A percentile compares a stretch with the other conserved stretches of the same genome.
Conservation (phyloP, 148 eudicot genomes). For the Linanthus parryae region DNA sequence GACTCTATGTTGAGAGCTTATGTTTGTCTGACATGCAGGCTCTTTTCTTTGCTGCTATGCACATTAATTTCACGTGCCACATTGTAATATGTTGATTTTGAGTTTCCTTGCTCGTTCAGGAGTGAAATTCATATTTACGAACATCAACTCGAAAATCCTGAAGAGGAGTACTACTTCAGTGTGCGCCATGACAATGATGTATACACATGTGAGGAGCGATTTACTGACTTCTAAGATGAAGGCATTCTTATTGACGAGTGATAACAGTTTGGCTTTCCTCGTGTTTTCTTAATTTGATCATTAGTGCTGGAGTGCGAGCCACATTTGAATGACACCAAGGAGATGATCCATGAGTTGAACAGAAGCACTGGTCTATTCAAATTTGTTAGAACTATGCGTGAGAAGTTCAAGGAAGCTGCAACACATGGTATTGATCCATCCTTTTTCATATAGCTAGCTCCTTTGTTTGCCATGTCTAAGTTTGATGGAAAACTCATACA, state of each 20-base stretch:
- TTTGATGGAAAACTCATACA: constrained; percentile 1
- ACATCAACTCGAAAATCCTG: constrained; percentile 49
- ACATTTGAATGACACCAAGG: constrained; percentile 12
- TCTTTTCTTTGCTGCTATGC: too few species aligned
- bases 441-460: constrained; percentile 8
- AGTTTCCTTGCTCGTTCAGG: too few species aligned
- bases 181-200: constrained; percentile 64
- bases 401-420: constrained; percentile 65
- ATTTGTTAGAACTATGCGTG: constrained; percentile 80
- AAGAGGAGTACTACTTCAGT: constrained; percentile 62
- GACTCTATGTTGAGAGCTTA: too few species aligned
- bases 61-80: too few species aligned
- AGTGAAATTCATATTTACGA: constrained; percentile 70
- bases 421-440: constrained; percentile 40
- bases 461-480: constrained; percentile 2
- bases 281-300: not conserved
- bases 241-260: not conserved
- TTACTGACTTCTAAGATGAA: not conserved
- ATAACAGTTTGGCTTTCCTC: not conserved
- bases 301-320: constrained; percentile 86
- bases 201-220: constrained; percentile 58
- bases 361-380: constrained; percentile 26
- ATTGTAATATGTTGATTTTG: too few species aligned
- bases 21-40: too few species aligned
- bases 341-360: constrained; percentile 18